Conservation (phyloP, 176 grass and related monocot genomes). For the maize (Zea mays) region DNA sequence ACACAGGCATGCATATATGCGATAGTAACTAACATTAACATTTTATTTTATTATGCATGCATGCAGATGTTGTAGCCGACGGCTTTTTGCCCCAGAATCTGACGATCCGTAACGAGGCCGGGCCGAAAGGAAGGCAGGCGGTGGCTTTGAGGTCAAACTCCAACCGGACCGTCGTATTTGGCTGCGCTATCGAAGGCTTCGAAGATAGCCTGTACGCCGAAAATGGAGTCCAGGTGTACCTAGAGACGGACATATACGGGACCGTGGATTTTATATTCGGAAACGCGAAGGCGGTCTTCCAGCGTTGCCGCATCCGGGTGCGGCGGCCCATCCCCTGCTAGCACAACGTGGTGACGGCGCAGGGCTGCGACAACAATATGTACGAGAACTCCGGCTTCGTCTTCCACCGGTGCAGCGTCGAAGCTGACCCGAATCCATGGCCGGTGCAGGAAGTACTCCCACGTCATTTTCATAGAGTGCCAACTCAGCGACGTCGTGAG, state of each 20-base stretch:
- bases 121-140: not conserved
- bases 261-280: not conserved
- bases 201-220: not conserved
- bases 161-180: not conserved
- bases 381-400: not conserved
- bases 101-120: not conserved
- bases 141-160: not conserved
- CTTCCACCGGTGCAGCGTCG: not conserved
- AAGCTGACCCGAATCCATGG: too few relatives aligned
- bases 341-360: not conserved
- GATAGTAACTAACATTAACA: too few relatives aligned
- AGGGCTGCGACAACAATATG: not conserved
- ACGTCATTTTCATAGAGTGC: too few relatives aligned
- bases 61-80: not conserved
- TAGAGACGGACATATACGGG: not conserved
- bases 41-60: too few relatives aligned
- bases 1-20: too few relatives aligned
- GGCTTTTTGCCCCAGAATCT: not conserved
- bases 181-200: not conserved
- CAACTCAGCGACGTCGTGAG: too few relatives aligned
- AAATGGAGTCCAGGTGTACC: not conserved
- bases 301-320: not conserved
- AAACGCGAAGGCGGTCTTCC: not conserved
- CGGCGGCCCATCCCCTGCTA: not conserved
- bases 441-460: too few relatives aligned